Evolutionary conservation across 2,329 filamentous ascomycete species (phyloP).

Genomic region (Cercospora sp.): DNA sequence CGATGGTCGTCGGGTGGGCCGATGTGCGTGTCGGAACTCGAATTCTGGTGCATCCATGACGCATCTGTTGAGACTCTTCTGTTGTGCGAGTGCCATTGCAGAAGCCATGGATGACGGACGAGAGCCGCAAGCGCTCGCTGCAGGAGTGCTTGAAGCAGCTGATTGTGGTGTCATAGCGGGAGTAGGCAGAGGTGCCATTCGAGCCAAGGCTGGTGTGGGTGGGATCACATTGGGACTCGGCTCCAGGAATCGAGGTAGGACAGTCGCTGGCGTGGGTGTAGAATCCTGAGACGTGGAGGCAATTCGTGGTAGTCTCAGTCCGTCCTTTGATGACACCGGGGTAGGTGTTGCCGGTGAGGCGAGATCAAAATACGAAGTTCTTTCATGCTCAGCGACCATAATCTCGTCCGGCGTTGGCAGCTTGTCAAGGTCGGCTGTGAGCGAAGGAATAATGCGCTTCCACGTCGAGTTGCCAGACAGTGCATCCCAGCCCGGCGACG

Average conservation of each 20-base stretch:
- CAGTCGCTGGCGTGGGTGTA: conserved; percentile 46
- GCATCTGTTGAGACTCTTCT: conserved; percentile 55
- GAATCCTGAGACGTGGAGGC: conserved; percentile 43
- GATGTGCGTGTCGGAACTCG: conserved; percentile 47
- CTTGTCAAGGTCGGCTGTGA: conserved; percentile 59
- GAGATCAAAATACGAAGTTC: conserved; percentile 17
- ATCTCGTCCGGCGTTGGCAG: conserved; percentile 28
- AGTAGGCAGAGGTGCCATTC: conserved; percentile 60
- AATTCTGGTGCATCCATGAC: conserved; percentile 51
- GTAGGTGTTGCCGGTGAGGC: conserved; percentile 31
- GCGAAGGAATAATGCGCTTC: conserved; percentile 54
- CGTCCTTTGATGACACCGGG: conserved; percentile 19
- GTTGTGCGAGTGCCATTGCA: conserved; percentile 60
- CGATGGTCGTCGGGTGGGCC: conserved; percentile 48
- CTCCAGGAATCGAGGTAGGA: conserved; percentile 51
- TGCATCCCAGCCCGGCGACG: conserved; percentile 31
- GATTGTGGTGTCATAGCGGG: conserved; percentile 62
- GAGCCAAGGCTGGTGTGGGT: conserved; percentile 56
- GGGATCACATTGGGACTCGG: conserved; percentile 52
- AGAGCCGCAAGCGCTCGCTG: conserved; percentile 56
- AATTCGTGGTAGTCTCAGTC: conserved; percentile 23
- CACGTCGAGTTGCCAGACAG: conserved; percentile 35
- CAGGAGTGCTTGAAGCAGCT: conserved; percentile 58
- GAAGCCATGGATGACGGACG: conserved; percentile 59
- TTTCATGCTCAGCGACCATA: conserved; percentile 9